These are phyloP conservation scores for Daldinia eschscholtzii DNA, from an alignment of 2,329 filamentous ascomycete species.

Conservation along the genomic window DNA sequence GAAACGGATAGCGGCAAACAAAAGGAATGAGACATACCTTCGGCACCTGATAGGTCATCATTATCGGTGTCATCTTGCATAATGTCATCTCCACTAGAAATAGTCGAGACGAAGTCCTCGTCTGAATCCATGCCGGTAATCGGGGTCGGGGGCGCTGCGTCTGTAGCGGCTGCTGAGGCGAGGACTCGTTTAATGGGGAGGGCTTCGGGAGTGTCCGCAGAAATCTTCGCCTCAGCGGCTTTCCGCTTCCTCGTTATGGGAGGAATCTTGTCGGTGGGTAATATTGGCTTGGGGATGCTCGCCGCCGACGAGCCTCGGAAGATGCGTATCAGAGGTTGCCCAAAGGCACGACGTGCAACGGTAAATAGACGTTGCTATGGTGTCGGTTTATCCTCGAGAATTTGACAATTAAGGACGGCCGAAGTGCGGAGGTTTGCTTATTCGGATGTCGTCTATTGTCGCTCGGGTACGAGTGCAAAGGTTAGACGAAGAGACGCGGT, in stretches of 20 bases:
- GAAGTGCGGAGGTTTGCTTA: conserved; percentile 10
- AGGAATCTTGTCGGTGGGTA: conserved; percentile 65
- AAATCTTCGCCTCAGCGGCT: conserved; percentile 74
- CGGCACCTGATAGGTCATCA: conserved; percentile 67
- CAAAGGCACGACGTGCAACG: conserved; percentile 17
- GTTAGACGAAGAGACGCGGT: conserved; percentile 13
- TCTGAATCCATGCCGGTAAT: conserved; percentile 90
- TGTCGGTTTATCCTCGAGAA: neutral
- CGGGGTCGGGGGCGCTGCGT: conserved; percentile 69
- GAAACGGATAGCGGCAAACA: neutral
- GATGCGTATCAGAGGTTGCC: conserved; percentile 12
- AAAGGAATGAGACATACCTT: conserved; percentile 57
- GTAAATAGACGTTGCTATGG: conserved; percentile 14
- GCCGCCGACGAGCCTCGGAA: conserved; percentile 42
- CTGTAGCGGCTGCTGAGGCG: conserved; percentile 60
- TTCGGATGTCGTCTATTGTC: conserved; percentile 8
- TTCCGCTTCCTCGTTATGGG: conserved; percentile 71
- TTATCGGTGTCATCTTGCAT: conserved; percentile 84
- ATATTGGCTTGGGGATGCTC: conserved; percentile 42
- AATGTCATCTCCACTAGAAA: conserved; percentile 82
- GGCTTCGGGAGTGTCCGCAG: conserved; percentile 59
- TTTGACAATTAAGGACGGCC: neutral
- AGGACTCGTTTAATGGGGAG: conserved; percentile 65
- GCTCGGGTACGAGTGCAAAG: conserved; percentile 11
- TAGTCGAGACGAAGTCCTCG: conserved; percentile 89